These are phyloP conservation scores for Eimeria sp. DNA, from an alignment of 169 alveolate genomes.

Conservation along the genomic window DNA sequence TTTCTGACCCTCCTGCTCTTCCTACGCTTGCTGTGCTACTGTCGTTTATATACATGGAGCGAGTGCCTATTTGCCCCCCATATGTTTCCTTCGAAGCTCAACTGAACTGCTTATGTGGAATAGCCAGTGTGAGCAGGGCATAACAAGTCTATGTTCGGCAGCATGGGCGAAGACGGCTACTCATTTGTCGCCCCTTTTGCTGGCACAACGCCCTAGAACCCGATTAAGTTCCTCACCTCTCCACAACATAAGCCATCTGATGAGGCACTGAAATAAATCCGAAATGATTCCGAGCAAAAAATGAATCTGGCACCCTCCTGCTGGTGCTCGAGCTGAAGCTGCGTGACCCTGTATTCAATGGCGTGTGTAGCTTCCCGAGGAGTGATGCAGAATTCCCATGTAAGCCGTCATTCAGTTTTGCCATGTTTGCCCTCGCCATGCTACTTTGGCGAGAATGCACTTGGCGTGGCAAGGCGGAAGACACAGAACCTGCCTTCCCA, in stretches of 20 bases:
- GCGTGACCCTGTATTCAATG: neutral
- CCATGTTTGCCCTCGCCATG: neutral
- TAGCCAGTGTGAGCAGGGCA: neutral
- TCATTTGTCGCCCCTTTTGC: neutral
- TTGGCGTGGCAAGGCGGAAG: neutral
- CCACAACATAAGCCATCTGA: conserved; percentile 95
- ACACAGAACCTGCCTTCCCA: neutral
- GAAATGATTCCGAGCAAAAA: conserved; percentile 76
- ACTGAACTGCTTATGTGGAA: neutral
- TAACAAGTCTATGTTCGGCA: neutral
- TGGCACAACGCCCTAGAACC: neutral
- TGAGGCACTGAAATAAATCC: conserved; percentile 96
- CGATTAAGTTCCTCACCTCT: conserved; percentile 85
- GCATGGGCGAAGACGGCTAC: neutral
- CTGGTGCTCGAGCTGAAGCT: conserved; percentile 14
- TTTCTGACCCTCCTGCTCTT: neutral
- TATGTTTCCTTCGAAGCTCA: neutral
- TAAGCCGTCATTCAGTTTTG: neutral
- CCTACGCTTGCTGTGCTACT: neutral
- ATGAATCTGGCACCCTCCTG: neutral
- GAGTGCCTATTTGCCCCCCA: neutral
- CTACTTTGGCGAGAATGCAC: neutral
- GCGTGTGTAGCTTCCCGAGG: neutral
- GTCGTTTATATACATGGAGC: too few relatives aligned
- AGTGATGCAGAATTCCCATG: neutral